Evolutionary conservation across 495 filamentous ascomycete genomes (phyloP).

Genomic region (Annulohypoxylon bovei): DNA sequence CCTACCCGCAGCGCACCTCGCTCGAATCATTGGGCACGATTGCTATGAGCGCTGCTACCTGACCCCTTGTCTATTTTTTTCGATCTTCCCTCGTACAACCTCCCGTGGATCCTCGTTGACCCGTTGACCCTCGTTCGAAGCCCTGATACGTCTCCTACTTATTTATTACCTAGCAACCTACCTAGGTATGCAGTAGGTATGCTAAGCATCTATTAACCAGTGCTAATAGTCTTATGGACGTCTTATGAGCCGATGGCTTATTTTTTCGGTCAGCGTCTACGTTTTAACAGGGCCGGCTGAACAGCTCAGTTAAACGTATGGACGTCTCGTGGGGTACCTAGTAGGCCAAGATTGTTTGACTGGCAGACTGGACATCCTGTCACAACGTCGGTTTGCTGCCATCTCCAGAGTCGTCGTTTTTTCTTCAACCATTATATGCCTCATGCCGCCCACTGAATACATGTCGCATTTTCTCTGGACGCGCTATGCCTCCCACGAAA

Average conservation of each 20-base stretch:
- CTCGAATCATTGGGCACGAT: constrained; percentile 47
- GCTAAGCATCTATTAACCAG: constrained; percentile 30
- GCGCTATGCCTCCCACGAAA: constrained; percentile 41
- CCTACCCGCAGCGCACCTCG: constrained; percentile 35
- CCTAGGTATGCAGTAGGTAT: background rate
- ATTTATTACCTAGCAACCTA: constrained; percentile 2
- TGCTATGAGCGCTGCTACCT: constrained; percentile 45
- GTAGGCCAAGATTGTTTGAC: constrained; percentile 17
- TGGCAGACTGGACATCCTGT: constrained; percentile 21
- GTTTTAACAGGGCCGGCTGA: constrained; percentile 38
- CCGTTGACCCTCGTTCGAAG: constrained; percentile 6
- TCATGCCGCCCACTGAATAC: constrained; percentile 39
- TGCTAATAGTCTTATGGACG: constrained; percentile 13
- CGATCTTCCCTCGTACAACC: constrained; percentile 39
- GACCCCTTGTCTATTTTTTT: constrained; percentile 44
- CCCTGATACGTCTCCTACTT: constrained; percentile 32
- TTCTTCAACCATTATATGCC: constrained; percentile 30
- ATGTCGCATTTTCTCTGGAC: constrained; percentile 45
- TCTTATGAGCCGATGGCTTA: constrained; percentile 12
- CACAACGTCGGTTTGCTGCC: constrained; percentile 36
- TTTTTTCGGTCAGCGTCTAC: constrained; percentile 41
- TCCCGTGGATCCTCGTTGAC: constrained; percentile 13
- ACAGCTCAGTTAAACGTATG: constrained; percentile 13
- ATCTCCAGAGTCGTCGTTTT: constrained; percentile 35
- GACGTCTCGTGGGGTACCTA: background rate